Percentiles rank a stretch among this genome's conserved stretches.
Conservation (phyloP, 768 basidiomycete species). For the Asterophora parasitica region DNA sequence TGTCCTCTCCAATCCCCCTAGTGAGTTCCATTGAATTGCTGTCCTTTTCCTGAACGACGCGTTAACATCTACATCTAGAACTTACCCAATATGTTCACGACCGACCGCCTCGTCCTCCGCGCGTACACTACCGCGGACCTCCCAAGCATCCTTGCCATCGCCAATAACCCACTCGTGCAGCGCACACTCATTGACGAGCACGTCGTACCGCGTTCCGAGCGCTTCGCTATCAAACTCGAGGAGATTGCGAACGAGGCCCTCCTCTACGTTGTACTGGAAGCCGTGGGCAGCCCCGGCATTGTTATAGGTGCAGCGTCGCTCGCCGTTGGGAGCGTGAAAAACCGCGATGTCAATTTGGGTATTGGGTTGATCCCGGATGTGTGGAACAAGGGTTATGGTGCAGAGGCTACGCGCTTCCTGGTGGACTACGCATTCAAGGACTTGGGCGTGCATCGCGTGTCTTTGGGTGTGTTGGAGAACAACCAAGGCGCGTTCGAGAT, state of each 20-base stretch:
- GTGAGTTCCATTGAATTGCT: no score
- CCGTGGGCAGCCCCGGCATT: constrained; percentile 15
- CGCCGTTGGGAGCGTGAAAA: constrained; percentile 18
- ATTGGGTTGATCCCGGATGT: constrained; percentile 20
- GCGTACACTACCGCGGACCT: constrained; percentile 18
- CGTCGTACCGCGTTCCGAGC: constrained; percentile 15
- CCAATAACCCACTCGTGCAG: constrained; percentile 19
- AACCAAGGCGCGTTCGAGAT: constrained; percentile 1
- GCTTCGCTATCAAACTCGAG: constrained; percentile 5
- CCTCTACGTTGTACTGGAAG: constrained; percentile 19
- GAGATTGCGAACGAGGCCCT: constrained; percentile 15
- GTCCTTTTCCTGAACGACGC: no score
- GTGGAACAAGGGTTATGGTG: constrained; percentile 22
- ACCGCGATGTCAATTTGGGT: constrained; percentile 21
- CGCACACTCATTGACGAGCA: constrained; percentile 16
- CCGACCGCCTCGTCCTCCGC: constrained; percentile 20
- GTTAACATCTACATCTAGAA: no score
- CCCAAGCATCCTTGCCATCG: constrained; percentile 15
- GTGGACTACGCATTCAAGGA: constrained; percentile 4
- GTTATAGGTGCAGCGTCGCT: constrained; percentile 17
- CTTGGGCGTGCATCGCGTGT: constrained; percentile 2
- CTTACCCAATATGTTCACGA: constrained; percentile 17
- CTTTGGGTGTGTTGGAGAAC: not conserved
- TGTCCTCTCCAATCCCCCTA: not conserved
- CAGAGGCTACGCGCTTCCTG: not conserved